phyloP scores from a whole-genome alignment of 305 asterid species.

The Fraxinus nigra region DNA sequence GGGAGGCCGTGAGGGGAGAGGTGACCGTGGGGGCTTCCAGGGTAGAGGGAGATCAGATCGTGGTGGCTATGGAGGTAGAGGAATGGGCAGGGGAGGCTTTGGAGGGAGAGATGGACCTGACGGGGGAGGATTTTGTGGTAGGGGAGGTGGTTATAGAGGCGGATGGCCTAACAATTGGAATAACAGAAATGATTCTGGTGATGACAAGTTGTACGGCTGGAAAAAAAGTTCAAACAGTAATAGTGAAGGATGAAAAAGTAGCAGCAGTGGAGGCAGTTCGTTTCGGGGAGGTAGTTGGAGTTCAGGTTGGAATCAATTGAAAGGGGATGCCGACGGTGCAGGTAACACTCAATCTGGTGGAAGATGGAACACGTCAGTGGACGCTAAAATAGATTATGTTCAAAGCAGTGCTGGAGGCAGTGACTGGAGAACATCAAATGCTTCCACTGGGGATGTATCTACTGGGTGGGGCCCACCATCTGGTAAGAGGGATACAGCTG shows the following conservation, averaged over 20 bases:
- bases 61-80: slow-evolving; percentile 59
- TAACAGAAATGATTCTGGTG: slow-evolving; percentile 52
- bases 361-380: slow-evolving; percentile 24
- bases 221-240: slow-evolving; percentile 30
- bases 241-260: slow-evolving; percentile 45
- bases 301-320: slow-evolving; percentile 40
- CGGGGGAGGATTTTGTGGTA: slow-evolving; percentile 37
- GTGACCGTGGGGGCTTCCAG: slow-evolving; percentile 62
- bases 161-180: slow-evolving; percentile 81
- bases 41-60: slow-evolving; percentile 63
- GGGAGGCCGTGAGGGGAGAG: slow-evolving; percentile 72
- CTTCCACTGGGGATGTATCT: slow-evolving; percentile 16
- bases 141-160: slow-evolving; percentile 71
- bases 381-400: slow-evolving; percentile 30
- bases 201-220: slow-evolving; percentile 43
- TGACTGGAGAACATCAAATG: slow-evolving; percentile 38
- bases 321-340: slow-evolving; percentile 28
- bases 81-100: slow-evolving; percentile 45
- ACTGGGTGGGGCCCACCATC: slow-evolving; percentile 29
- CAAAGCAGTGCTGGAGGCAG: slow-evolving; percentile 23
- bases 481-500: slow-evolving; percentile 22
- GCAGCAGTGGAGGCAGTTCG: slow-evolving; percentile 38
- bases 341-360: slow-evolving; percentile 28
- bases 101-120: slow-evolving; percentile 49
- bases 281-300: slow-evolving; percentile 20